Conservation (phyloP, 139 green algal species). For the Picochlorum sp. region DNA sequence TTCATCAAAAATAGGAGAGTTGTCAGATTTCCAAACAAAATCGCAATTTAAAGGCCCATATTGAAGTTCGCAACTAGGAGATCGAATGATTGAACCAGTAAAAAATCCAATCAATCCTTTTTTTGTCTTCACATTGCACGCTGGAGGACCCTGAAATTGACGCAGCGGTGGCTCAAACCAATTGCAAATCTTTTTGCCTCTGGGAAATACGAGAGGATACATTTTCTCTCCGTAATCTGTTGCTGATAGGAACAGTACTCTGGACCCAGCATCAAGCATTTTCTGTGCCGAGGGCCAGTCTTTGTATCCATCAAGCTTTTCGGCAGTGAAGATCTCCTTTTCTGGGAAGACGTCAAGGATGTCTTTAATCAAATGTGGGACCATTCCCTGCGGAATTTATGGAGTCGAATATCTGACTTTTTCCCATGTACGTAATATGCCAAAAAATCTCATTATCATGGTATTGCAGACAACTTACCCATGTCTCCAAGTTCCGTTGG, state of each 20-base stretch:
- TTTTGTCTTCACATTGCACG: constrained; percentile 7
- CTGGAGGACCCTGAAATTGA: constrained; percentile 11
- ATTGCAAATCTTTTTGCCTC: constrained; percentile 24
- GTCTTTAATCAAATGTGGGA: constrained; percentile 16
- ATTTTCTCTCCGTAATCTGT: constrained; percentile 46
- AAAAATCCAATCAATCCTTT: constrained; percentile 5
- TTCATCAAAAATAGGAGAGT: constrained; percentile 23
- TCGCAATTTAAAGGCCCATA: constrained; percentile 61
- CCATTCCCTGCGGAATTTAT: constrained; percentile 10
- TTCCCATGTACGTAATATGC: no score
- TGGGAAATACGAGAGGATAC: constrained; percentile 28
- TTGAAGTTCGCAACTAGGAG: constrained; percentile 46
- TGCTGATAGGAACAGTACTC: constrained; percentile 36
- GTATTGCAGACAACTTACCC: no score
- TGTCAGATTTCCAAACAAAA: constrained; percentile 30
- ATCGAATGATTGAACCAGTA: constrained; percentile 22
- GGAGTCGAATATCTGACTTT: no score
- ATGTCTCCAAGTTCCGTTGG: constrained; percentile 38
- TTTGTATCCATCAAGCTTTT: constrained; percentile 10
- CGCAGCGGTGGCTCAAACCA: constrained; percentile 38
- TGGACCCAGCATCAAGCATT: constrained; percentile 28
- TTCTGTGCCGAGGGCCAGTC: constrained; percentile 21
- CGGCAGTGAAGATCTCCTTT: constrained; percentile 22
- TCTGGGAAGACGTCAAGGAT: constrained; percentile 22
- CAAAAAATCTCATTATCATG: no score